These are phyloP conservation scores for Euphorbia lathyris DNA, from an alignment of 345 rosid species.

Conservation along the genomic window DNA sequence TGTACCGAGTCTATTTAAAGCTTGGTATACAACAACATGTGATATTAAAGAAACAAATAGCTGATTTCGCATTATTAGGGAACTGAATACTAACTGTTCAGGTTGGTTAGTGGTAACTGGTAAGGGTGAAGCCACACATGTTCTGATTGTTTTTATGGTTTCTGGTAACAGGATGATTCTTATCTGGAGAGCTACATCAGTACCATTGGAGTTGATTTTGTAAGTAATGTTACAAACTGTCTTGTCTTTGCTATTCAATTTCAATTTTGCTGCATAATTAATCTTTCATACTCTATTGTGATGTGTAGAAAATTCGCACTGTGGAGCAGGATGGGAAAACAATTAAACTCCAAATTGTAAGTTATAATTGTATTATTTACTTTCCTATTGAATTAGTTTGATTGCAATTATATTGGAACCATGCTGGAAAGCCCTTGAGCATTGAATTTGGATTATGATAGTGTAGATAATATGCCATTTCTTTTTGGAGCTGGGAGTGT, in stretches of 20 bases:
- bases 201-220: slow-evolving; percentile 86
- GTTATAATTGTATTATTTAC: background rate
- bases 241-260: background rate
- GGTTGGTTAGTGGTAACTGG: background rate
- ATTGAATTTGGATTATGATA: background rate
- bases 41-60: background rate
- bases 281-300: background rate
- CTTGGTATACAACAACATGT: background rate
- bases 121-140: background rate
- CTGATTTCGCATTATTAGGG: background rate
- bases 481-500: background rate
- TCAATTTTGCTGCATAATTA: background rate
- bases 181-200: slow-evolving; percentile 80
- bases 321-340: slow-evolving; percentile 40
- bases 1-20: background rate
- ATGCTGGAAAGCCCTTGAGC: background rate
- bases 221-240: slow-evolving; percentile 23
- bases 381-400: background rate
- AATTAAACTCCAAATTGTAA: slow-evolving; percentile 37
- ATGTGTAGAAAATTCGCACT: slow-evolving; percentile 32
- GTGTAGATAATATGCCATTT: background rate
- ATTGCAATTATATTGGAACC: background rate
- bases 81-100: background rate
- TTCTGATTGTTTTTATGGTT: background rate
- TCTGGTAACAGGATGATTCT: slow-evolving; percentile 58